Evolutionary conservation across 148 eudicot genomes (phyloP), one percentile per base, ranked within the genome.

Genomic region (Chenopodium formosanum): DNA sequence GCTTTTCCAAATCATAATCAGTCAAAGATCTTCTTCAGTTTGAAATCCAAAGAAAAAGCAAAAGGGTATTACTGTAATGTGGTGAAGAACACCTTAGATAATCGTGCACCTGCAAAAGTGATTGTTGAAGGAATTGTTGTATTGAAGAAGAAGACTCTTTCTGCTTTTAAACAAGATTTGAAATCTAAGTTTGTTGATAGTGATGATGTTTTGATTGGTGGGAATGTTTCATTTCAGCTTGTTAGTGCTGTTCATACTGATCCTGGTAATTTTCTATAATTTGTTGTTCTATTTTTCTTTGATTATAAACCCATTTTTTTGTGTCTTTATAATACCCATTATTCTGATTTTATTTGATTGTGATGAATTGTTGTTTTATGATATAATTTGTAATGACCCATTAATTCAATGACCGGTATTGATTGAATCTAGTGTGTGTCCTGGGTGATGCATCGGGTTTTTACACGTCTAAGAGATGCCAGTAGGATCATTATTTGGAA

Each of bases 151-250:
- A 72, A 46, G 29, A 12, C 63, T 11, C 50, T 40, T 37, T 70
- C 74, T 2, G 32, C 34, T 3, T 25, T 50, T 0, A 48, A 12
- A 48, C 40, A 50, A 23, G 17, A 23, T 2, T 4, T 48, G 11
- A n/a, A 47, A n/a, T 1, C 16, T 0, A 1, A 10, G 11, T n/a
- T 29, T 29, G 27, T 50, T 52, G 4, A 5, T 25, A 0, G 9
- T 72, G 75, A 72, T 72, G 75, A 72, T 44, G 12, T 14, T 44
- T 46, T 72, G 56, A 16, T 72, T 44, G 17, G 56, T 50, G 23
- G 23, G 47, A 50, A 74, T 12, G 77, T 74, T 25, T 74, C 77
- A 7, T 29, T 74, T 74, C 77, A 74, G 63, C 77, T 74, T 74
- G 77, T 74, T 52, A 27, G 60, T 74, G 77, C 77, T 74, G n/a